Percentiles rank a stretch among this genome's conserved stretches.
These are phyloP conservation scores for Comarum palustre DNA, from an alignment of 306 rosid genomes.

Conservation along the genomic window DNA sequence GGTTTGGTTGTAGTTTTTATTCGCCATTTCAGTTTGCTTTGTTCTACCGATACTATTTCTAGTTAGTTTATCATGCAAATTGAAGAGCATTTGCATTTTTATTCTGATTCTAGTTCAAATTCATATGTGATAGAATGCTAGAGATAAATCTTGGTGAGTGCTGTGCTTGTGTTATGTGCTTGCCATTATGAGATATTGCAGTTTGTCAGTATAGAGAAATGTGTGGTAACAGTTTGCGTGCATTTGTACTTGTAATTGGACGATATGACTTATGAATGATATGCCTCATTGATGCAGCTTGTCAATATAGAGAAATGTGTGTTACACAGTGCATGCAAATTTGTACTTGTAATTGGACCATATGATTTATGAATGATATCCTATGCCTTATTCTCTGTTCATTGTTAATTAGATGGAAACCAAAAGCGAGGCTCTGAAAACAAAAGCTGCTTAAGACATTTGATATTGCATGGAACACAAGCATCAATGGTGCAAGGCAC, in stretches of 20 bases:
- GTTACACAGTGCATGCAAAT: no score
- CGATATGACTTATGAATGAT: background rate
- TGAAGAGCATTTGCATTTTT: background rate
- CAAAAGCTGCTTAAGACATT: conserved; percentile 70
- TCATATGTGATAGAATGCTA: background rate
- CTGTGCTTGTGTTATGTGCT: background rate
- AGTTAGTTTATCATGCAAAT: no score
- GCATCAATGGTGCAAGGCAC: conserved; percentile 51
- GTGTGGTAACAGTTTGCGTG: background rate
- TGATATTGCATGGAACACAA: conserved; percentile 85
- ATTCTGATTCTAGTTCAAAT: background rate
- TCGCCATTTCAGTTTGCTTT: no score
- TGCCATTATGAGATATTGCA: background rate
- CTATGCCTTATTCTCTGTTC: conserved; percentile 6
- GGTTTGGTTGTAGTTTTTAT: no score
- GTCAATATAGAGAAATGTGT: no score
- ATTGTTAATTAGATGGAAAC: conserved; percentile 59
- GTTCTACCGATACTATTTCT: no score
- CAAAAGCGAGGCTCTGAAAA: conserved; percentile 55
- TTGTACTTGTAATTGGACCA: no score
- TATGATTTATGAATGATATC: no score
- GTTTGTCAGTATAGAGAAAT: background rate
- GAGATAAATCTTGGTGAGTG: conserved; percentile 1
- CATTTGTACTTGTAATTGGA: conserved; percentile 11
- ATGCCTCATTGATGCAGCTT: no score